Evolutionary conservation across 1,284 basidiomycete genomes (phyloP).

Genomic region (Melampsora americana): DNA sequence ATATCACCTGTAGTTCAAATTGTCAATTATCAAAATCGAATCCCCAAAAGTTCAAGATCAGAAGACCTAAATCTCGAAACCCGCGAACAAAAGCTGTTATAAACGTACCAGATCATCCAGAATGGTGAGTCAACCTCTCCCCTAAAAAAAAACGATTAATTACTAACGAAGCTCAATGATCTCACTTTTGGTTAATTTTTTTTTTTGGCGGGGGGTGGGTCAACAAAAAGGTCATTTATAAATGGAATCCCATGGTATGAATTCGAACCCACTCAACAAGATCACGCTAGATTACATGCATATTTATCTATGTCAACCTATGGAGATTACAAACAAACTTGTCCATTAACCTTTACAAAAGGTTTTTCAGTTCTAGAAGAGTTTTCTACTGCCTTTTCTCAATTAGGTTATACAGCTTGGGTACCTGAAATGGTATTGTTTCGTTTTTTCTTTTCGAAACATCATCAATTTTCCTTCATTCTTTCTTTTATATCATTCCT

Average conservation of each 20-base stretch:
- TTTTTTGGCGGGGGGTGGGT: too few species aligned
- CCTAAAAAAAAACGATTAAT: too few species aligned
- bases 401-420: constrained; percentile 45
- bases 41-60: too few species aligned
- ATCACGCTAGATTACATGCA: constrained; percentile 41
- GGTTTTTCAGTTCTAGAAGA: constrained; percentile 45
- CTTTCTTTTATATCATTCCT: too few species aligned
- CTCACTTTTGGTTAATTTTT: too few species aligned
- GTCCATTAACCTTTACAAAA: constrained; percentile 46
- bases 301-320: constrained; percentile 45
- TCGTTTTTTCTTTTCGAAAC: not conserved
- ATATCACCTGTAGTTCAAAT: too few species aligned
- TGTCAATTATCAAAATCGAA: too few species aligned
- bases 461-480: not conserved
- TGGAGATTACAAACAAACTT: constrained; percentile 43
- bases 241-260: constrained; percentile 31
- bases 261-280: constrained; percentile 11
- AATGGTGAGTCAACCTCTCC: constrained; percentile 7
- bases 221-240: constrained; percentile 28
- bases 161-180: too few species aligned
- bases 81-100: too few species aligned
- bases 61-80: too few species aligned
- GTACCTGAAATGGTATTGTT: constrained; percentile 43
- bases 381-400: constrained; percentile 43
- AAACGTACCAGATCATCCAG: constrained; percentile 10